phyloP scores from a whole-genome alignment of 495 filamentous ascomycete genomes.

The Podospora anserina region DNA sequence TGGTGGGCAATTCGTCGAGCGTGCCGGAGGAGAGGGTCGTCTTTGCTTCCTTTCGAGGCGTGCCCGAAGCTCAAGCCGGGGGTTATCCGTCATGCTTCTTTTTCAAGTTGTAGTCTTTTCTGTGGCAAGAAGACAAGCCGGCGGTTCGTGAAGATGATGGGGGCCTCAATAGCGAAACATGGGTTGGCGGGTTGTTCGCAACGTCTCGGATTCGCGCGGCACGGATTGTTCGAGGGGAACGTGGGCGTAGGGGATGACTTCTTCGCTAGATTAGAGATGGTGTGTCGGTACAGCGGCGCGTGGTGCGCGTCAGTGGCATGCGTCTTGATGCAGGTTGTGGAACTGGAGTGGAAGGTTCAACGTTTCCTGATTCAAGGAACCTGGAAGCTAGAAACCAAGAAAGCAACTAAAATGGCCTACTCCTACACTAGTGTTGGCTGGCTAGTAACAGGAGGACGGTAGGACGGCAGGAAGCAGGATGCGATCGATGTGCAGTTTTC shows the following conservation, averaged over 20 bases:
- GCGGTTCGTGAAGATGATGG: not conserved
- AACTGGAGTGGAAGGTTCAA: not conserved
- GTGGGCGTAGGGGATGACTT: not conserved
- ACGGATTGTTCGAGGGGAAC: not conserved
- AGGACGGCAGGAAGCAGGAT: not conserved
- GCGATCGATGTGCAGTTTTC: not conserved
- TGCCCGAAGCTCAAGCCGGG: constrained; percentile 14
- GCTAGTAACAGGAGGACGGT: not conserved
- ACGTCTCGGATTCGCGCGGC: not conserved
- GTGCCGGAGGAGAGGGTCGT: constrained; percentile 26
- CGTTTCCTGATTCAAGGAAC: not conserved
- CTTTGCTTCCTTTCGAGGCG: constrained; percentile 23
- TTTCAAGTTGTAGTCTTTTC: constrained; percentile 47
- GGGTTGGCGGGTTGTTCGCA: not conserved
- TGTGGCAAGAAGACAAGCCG: not conserved
- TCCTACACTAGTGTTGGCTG: not conserved
- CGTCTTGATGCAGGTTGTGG: not conserved
- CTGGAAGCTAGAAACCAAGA: not conserved
- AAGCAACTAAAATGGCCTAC: not conserved
- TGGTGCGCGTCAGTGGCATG: constrained; percentile 10
- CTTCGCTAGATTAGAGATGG: not conserved
- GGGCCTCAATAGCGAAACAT: constrained; percentile 25
- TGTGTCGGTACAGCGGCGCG: not conserved
- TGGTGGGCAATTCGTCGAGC: constrained; percentile 30
- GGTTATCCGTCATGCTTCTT: constrained; percentile 43